Evolutionary conservation across 2,329 filamentous ascomycete species (phyloP), one percentile per base, ranked within the genome.

Genomic region (Alternaria sp.): DNA sequence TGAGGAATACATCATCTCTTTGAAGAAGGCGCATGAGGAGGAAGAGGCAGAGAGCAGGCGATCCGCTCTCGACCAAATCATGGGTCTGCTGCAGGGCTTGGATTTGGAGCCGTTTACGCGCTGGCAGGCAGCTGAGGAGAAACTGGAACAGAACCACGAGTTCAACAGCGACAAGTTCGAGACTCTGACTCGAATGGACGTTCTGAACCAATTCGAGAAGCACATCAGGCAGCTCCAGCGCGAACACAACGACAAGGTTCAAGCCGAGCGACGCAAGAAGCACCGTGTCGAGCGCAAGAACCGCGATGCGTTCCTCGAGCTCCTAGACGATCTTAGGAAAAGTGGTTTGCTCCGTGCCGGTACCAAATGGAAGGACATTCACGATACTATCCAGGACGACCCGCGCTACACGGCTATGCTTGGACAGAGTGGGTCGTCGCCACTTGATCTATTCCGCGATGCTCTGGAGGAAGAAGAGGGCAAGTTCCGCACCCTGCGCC

Each of bases 391-490:
- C 68, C 87, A 91, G 69, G 84, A 91, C 56, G 95, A 99, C 72
- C 86, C 90, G 48, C 91, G 94, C 67, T 98, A 97, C 79, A 85
- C 84, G 69, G 89, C 88, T 65, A 93, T 97, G 84, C 86, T 94
- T 61, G 94, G 93, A 52, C 92, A 96, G 75, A 81, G 87, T 59
- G 94, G 94, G 57, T 97, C 94, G 5, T 91, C 88, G 5, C 92
- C 95, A 14, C 85, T 97, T 66, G 93, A 98, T 72, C 84, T 99
- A 7, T 98, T 99, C 82, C 97, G 94, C 93, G 95, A 99, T 76
- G 84, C 94, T 48, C 86, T 98, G 26, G 95, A 98, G 77, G 93
- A 97, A 77, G 93, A 98, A 78, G 94, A 99, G 74, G 88, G 91
- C 59, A 89, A 90, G n/a, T 83, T 97, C 48, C 90, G 94, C 62